Evolutionary conservation across 352 stramenopile species (phyloP), one percentile per base, ranked within the genome.

Genomic region (Thraustochytrium sp.): DNA sequence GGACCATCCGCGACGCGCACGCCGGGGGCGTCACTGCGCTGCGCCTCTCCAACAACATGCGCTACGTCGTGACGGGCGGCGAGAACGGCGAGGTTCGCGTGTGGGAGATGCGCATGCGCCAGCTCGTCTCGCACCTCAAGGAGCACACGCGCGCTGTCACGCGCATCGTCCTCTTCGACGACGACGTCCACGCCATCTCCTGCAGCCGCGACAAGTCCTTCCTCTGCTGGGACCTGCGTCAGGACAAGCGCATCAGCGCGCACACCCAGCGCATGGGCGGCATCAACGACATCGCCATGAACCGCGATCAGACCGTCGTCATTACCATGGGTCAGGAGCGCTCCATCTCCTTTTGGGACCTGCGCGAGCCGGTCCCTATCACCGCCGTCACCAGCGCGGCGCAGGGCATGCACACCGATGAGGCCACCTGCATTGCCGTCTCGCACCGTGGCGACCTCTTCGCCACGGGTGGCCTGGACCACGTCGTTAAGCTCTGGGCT

Each of bases 251-350:
- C 40, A 84, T 96, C 72, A 92, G 89, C 65, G 93, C 88, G 82
- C 93, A 97, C 82, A 94, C 93, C 61, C 93, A 97, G 84, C 90
- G 93, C 68, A 97, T 97, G 92, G 94, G 94, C 51, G 92, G 92
- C 31, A 93, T 98, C 86, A 96, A 97, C 87, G 92, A 90, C 0
- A 89, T 97, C 63, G 92, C 93, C 63, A 86, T 97, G n/a, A 91
- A 89, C 16, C 73, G 87, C 23, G 91, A 97, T 86, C 88, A 97
- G 83, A 92, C 86, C n/a, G 87, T 94, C 51, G 92, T 97, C 46
- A 86, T 97, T 31, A 96, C 91, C 51, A 92, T 93, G 36, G 94
- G 93, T 0, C 93, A 97, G 84, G 93, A 97, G 54, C 94, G 95
- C 65, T 89, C 91, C n/a, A 93, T 98, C 55, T 95, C 92, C 40